Evolutionary conservation across 768 basidiomycete genomes (phyloP), one percentile per base, ranked within the genome.

Genomic region (Tricholomella constricta): DNA sequence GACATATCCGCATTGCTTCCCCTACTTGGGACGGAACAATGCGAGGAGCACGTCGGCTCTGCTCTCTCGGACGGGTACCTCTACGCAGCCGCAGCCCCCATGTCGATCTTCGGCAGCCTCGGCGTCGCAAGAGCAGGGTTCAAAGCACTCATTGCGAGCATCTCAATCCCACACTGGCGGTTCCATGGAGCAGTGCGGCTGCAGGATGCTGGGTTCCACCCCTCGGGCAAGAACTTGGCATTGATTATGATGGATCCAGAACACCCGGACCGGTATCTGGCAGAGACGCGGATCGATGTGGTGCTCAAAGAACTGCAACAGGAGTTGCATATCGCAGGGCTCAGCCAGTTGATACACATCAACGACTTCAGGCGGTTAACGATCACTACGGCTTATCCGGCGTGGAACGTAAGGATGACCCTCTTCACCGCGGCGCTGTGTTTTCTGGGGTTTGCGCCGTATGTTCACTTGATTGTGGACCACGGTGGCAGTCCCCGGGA

Each of bases 71-170:
- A 45, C 1, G 65, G 65, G 0, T 62, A 53, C 32, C 57, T 65
- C 5, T 65, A 65, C 29, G 61, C 62, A 1, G 65, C 62, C 0
- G 65, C 62, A 0, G 52, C 62, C 1, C 65, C 61, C 9, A 53
- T 65, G 57, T 65, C 65, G 7, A 23, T 65, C 20, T 65, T 65
- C 41, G 64, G 64, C n/a, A 60, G 45, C 29, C 60, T 65, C 17
- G 64, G 64, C 2, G 47, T 62, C 9, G 60, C 50, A 6, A 56
- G 54, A 19, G 61, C 62, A 2, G 58, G 57, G 1, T 46, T 61
- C 36, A 58, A 61, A 27, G 49, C 55, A 9, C 42, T 61, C 12
- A 15, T 57, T 8, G 51, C 61, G 4, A 49, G 54, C 37, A 40
- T 56, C 40, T 56, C 57, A 6, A 27, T 52, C 20, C 54, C 34